Percentiles rank a stretch among this genome's conserved stretches.
phyloP scores from a whole-genome alignment of 2,329 filamentous ascomycete genomes.

The Aureobasidium sp. region DNA sequence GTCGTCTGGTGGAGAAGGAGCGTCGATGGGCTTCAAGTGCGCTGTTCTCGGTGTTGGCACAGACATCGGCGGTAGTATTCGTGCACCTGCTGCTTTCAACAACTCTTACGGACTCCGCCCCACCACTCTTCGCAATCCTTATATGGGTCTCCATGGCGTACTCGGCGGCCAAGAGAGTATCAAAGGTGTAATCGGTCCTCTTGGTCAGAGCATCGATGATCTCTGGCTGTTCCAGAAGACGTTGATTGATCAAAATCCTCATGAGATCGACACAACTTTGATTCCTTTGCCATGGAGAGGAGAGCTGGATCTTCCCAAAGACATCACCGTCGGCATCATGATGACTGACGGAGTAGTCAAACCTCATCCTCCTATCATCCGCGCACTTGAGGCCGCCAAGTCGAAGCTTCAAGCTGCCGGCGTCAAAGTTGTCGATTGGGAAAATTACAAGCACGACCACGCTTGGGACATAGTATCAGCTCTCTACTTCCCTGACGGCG shows the following conservation, averaged over 20 bases:
- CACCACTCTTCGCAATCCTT: conserved; percentile 35
- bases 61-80: conserved; percentile 44
- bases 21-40: conserved; percentile 43
- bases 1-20: conserved; percentile 49
- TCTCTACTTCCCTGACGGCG: conserved; percentile 55
- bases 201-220: conserved; percentile 45
- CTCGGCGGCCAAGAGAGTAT: conserved; percentile 39
- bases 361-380: conserved; percentile 27
- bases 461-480: conserved; percentile 40
- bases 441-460: conserved; percentile 40
- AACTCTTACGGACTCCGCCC: conserved; percentile 38
- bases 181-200: conserved; percentile 42
- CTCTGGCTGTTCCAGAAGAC: conserved; percentile 45
- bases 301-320: conserved; percentile 34
- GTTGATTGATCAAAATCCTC: conserved; percentile 45
- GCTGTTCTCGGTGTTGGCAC: conserved; percentile 48
- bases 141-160: conserved; percentile 32
- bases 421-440: conserved; percentile 35
- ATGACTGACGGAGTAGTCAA: conserved; percentile 49
- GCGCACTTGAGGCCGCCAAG: conserved; percentile 23
- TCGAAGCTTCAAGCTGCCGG: conserved; percentile 11
- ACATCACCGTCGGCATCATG: conserved; percentile 45
- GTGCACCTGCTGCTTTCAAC: conserved; percentile 40
- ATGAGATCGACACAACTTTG: conserved; percentile 49
- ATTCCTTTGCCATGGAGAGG: conserved; percentile 49